Evolutionary conservation across 129 eudicot genomes (phyloP).

Genomic region (Ambrosia trifida): DNA sequence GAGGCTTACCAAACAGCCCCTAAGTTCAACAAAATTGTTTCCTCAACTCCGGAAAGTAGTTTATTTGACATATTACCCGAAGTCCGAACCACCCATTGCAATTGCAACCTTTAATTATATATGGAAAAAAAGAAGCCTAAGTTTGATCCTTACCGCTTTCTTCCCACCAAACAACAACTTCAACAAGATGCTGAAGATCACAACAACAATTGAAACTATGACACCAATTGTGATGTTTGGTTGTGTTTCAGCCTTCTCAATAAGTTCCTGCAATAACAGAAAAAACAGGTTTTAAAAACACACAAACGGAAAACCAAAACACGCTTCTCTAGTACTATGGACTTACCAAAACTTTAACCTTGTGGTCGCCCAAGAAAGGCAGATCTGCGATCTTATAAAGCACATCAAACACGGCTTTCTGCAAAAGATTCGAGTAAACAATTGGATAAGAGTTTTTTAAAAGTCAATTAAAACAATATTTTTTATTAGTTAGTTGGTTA

Average conservation of each 20-base stretch:
- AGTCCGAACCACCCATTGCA: background rate
- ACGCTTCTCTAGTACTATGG: background rate
- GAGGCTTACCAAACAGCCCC: too few species aligned
- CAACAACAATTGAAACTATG: slow-evolving; percentile 39
- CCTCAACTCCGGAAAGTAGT: too few species aligned
- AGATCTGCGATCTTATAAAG: slow-evolving; percentile 84
- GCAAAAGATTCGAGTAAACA: slow-evolving; percentile 21
- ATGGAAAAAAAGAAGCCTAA: background rate
- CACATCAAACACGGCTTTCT: slow-evolving; percentile 81
- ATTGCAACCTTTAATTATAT: background rate
- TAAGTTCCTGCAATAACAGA: slow-evolving; percentile 38
- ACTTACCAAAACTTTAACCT: slow-evolving; percentile 65
- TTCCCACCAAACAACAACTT: slow-evolving; percentile 69
- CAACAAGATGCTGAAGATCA: slow-evolving; percentile 47
- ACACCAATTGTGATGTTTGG: slow-evolving; percentile 56
- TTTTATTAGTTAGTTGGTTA: slow-evolving; percentile 17
- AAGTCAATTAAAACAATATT: background rate
- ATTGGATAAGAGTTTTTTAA: background rate
- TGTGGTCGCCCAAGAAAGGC: slow-evolving; percentile 68
- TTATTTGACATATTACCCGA: background rate
- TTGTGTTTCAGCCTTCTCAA: slow-evolving; percentile 55
- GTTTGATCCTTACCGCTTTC: slow-evolving; percentile 50
- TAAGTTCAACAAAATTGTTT: too few species aligned
- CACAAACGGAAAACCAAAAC: background rate
- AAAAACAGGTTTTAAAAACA: background rate